These are phyloP conservation scores for Vicia faba DNA, from an alignment of 306 rosid genomes.

Conservation along the genomic window DNA sequence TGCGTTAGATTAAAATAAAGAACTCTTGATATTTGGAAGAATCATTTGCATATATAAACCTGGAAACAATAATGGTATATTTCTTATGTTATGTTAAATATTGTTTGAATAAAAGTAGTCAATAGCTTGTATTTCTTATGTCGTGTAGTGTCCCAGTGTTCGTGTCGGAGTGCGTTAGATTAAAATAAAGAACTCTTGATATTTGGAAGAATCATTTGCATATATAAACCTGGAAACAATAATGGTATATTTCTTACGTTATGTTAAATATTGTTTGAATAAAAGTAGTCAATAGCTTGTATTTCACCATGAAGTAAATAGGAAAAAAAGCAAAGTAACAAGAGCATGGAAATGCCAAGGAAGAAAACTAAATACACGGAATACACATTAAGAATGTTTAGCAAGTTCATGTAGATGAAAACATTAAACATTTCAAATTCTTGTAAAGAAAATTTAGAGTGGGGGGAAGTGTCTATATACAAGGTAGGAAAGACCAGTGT, in stretches of 20 bases:
- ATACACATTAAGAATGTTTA: slow-evolving; percentile 23
- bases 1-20: too few relatives aligned
- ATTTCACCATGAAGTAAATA: slow-evolving; percentile 7
- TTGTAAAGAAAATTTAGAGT: too few relatives aligned
- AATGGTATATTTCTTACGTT: slow-evolving; percentile 3
- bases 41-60: too few relatives aligned
- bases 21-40: too few relatives aligned
- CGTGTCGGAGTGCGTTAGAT: too few relatives aligned
- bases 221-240: too few relatives aligned
- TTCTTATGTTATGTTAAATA: slow-evolving; percentile 1
- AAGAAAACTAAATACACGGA: not conserved
- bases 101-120: slow-evolving; percentile 15
- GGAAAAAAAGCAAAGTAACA: not conserved
- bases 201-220: too few relatives aligned
- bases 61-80: not conserved
- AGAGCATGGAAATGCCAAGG: not conserved
- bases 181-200: too few relatives aligned
- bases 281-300: slow-evolving; percentile 10
- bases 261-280: slow-evolving; percentile 18
- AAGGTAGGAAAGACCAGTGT: too few relatives aligned
- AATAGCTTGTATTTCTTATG: slow-evolving; percentile 20
- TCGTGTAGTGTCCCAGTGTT: too few relatives aligned
- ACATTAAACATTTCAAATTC: slow-evolving; percentile 19
- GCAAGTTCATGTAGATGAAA: not conserved
- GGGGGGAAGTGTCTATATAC: too few relatives aligned